Evolutionary conservation across 768 basidiomycete genomes (phyloP), one percentile per base, ranked within the genome.

Genomic region (Podaxis carcinomalis): DNA sequence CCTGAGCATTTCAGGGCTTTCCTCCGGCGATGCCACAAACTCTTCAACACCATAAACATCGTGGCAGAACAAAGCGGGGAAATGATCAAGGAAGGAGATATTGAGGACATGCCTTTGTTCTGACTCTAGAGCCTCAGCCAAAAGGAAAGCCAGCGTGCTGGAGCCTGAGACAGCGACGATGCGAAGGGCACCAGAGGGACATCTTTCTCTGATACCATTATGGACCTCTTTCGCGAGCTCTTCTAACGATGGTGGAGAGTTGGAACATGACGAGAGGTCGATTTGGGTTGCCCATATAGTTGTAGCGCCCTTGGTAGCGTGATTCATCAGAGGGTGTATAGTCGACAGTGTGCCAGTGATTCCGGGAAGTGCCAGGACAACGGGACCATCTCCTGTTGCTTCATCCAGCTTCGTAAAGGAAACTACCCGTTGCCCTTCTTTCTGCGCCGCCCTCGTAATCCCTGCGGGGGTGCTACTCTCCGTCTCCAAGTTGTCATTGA

Each of bases 41-140:
- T 23, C 19, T 6, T 19, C 40, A 27, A 56, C 23, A 6, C 55
- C 55, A 46, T 56, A 56, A 14, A 42, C 42, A 23, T 56, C 55
- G 27, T 56, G 42, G 25, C 42, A 56, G 55, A 56, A 56, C 13
- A 56, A 25, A 28, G 55, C 42, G 1, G 55, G 55, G 55, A 56
- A 56, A 32, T 56, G 55, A 28, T 56, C 55, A n/a, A 56, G 55
- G 25, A 56, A 56, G 23, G 55, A 27, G 23, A 56, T 32, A 7
- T 56, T 16, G 16, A 44, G 23, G 14, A 56, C 40, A 16, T 46
- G 23, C 39, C 55, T 28, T 3, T n/a, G 27, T 21, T 46, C 21
- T 2, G 40, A 23, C 28, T 56, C 55, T 25, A 56, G 25, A 5
- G 55, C 42, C 27, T 32, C 28, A 4, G 55, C 28, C 21, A 56